Evolutionary conservation across 1,284 basidiomycete genomes (phyloP), one percentile per base, ranked within the genome.

Genomic region (Malassezia equina): DNA sequence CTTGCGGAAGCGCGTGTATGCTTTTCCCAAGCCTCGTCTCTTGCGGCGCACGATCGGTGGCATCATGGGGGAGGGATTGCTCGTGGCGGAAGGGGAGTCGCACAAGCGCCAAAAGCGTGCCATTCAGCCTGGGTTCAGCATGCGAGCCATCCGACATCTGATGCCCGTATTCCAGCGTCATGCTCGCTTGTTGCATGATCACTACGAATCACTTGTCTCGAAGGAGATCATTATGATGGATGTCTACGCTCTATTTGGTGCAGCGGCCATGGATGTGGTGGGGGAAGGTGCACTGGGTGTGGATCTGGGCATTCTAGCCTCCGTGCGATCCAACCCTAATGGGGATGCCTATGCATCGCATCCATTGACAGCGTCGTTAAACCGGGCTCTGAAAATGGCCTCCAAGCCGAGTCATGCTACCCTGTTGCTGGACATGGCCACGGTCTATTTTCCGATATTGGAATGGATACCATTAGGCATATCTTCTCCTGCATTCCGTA

Each of bases 31-130:
- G 45, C 63, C 67, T 0, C 32, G 54, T 1, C 39, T 56, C 3
- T 54, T 61, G 1, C 43, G 55, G 13, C 28, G 59, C 9, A 51
- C 64, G 15, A 56, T 71, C 23, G 60, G 61, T 29, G 52, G 58
- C 32, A 47, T 65, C n/a, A 56, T 74, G n/a, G 71, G 71, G 3
- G 51, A 71, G 9, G 70, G 71, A 7, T 47, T 74, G 1, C 25
- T 74, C 9, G 62, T 64, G 5, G 62, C 59, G 0, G 71, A 74
- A 31, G 69, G 69, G 2, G 67, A 70, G 13, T 57, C 57, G 1
- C 71, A 74, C 36, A 59, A 59, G 32, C 49, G 67, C 8, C 70
- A 74, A 47, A 46, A 67, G 4, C 63, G 66, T 31, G 62, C 72
- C 40, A 29, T 73, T 15, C 62, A 67, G 27, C 71, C 71, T 1